Conservation (phyloP, 2,329 filamentous ascomycete species). For the Arachnopeziza araneosa region DNA sequence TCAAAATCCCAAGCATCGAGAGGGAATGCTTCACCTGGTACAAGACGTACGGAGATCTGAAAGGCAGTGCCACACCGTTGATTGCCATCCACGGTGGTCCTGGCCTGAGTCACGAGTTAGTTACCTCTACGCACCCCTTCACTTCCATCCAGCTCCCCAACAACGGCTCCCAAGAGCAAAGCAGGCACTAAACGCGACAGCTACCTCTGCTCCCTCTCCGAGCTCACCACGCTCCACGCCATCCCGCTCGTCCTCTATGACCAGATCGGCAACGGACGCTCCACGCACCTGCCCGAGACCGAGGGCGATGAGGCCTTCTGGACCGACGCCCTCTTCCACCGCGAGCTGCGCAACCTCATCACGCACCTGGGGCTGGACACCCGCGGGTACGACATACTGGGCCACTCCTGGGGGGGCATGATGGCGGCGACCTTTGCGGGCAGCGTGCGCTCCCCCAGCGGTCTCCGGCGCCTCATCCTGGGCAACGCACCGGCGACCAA, state of each 20-base stretch:
- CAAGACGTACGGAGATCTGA: not conserved
- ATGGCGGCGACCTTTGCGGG: slow-evolving; percentile 39
- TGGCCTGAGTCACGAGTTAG: slow-evolving; percentile 40
- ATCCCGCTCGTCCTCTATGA: slow-evolving; percentile 49
- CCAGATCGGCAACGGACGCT: slow-evolving; percentile 45
- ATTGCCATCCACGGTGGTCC: slow-evolving; percentile 41
- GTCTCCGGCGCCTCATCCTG: slow-evolving; percentile 35
- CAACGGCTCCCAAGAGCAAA: no score
- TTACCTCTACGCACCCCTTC: slow-evolving; percentile 11
- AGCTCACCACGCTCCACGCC: slow-evolving; percentile 8
- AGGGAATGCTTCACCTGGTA: not conserved
- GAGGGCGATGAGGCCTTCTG: slow-evolving; percentile 41
- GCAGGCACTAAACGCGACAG: not conserved
- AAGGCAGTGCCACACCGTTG: slow-evolving; percentile 23
- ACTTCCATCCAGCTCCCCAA: not conserved
- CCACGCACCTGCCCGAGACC: slow-evolving; percentile 43
- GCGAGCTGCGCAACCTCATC: slow-evolving; percentile 45
- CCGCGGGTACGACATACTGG: slow-evolving; percentile 37
- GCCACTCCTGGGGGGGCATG: slow-evolving; percentile 50
- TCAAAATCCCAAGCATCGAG: not conserved
- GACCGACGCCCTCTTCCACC: slow-evolving; percentile 41
- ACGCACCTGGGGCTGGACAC: slow-evolving; percentile 33
- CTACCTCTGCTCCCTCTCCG: not conserved
- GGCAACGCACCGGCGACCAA: slow-evolving; percentile 26
- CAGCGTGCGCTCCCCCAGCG: slow-evolving; percentile 24